phyloP scores from a whole-genome alignment of 768 basidiomycete genomes.

The Rhodosporidiobolus sp. region DNA sequence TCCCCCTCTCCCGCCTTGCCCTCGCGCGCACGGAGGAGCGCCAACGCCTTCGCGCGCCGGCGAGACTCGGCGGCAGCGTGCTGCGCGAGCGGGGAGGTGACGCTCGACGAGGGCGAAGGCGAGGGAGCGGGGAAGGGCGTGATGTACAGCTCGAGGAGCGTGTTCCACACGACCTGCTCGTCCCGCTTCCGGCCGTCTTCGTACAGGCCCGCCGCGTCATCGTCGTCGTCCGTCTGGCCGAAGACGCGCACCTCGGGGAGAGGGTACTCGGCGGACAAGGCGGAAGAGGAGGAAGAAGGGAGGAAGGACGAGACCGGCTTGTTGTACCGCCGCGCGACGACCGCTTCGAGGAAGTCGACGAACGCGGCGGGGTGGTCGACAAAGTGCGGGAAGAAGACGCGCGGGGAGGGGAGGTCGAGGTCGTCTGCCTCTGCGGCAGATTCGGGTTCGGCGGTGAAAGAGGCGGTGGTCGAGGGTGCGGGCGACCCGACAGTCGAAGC shows the following conservation, averaged over 20 bases:
- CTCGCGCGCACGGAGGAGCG: slow-evolving; percentile 64
- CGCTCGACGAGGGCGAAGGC: background rate
- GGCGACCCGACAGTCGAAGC: background rate
- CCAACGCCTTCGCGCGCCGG: slow-evolving; percentile 66
- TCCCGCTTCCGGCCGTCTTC: slow-evolving; percentile 56
- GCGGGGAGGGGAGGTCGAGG: slow-evolving; percentile 35
- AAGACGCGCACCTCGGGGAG: background rate
- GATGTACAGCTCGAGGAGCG: slow-evolving; percentile 87
- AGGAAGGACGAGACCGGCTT: slow-evolving; percentile 23
- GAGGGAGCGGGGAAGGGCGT: slow-evolving; percentile 13
- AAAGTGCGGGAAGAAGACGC: slow-evolving; percentile 88
- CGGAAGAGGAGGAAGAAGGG: slow-evolving; percentile 10
- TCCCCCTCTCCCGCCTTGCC: too few species aligned
- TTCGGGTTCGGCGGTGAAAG: slow-evolving; percentile 1
- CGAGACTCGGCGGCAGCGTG: slow-evolving; percentile 10
- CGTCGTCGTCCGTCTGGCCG: slow-evolving; percentile 11
- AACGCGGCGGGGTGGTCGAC: slow-evolving; percentile 83
- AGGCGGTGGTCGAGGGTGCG: background rate
- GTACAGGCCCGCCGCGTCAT: slow-evolving; percentile 47
- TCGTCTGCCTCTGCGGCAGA: background rate
- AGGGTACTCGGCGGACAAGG: too few species aligned
- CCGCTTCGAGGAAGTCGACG: slow-evolving; percentile 79
- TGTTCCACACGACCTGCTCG: slow-evolving; percentile 90
- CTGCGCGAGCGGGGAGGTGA: too few species aligned
- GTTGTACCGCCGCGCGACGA: slow-evolving; percentile 74